A percentile compares a stretch with the other conserved stretches of the same genome.
Evolutionary conservation across 1,139 yeast species (phyloP).

Genomic region (Yamadazyma taylorii): DNA sequence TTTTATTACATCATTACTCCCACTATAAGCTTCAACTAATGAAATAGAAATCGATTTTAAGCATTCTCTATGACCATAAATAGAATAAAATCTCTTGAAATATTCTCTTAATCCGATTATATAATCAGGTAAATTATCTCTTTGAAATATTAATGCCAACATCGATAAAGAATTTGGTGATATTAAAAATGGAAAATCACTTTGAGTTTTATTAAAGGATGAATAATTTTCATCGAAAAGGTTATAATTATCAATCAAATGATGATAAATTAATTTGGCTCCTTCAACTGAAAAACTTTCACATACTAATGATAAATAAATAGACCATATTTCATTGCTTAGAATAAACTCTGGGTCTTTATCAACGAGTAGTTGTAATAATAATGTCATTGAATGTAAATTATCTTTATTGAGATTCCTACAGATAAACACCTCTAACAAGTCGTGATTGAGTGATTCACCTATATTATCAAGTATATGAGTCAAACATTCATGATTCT

Average conservation of each 20-base stretch:
- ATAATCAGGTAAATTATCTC: conserved; percentile 26
- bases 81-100: conserved; percentile 42
- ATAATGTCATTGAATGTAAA: conserved; percentile 22
- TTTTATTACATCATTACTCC: conserved; percentile 20
- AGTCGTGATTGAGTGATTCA: conserved; percentile 10
- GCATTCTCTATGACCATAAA: conserved; percentile 26
- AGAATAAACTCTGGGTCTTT: conserved; percentile 18
- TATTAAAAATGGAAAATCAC: conserved; percentile 32
- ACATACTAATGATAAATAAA: conserved; percentile 25
- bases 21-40: conserved; percentile 34
- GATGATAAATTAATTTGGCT: conserved; percentile 37
- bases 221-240: conserved; percentile 21
- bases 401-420: conserved; percentile 13
- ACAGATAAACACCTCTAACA: conserved; percentile 20
- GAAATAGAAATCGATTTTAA: conserved; percentile 29
- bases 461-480: conserved; percentile 9
- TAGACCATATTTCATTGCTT: conserved; percentile 41
- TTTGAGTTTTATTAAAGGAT: conserved; percentile 14
- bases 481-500: background rate
- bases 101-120: conserved; percentile 34
- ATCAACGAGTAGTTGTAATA: conserved; percentile 24
- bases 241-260: conserved; percentile 29
- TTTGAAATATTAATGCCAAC: conserved; percentile 30
- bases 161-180: conserved; percentile 25
- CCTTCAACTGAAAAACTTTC: conserved; percentile 31